Conservation (phyloP, 2,329 filamentous ascomycete genomes). For the Fusarium anguioides region DNA sequence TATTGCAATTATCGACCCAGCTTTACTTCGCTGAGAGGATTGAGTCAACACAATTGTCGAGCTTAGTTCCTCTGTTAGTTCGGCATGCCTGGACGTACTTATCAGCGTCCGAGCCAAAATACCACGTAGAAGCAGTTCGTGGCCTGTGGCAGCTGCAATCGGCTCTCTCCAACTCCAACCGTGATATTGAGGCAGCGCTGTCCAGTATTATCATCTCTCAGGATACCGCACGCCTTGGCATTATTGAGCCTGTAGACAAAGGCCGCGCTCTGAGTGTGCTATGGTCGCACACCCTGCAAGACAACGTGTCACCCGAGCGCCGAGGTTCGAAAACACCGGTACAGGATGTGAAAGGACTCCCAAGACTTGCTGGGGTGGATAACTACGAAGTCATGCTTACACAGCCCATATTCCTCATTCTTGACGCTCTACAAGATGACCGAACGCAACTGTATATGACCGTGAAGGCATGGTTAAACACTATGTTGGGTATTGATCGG, state of each 20-base stretch:
- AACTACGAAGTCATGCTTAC: conserved; percentile 80
- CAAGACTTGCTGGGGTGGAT: conserved; percentile 65
- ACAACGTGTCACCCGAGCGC: conserved; percentile 63
- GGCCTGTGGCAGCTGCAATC: conserved; percentile 87
- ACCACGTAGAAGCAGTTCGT: conserved; percentile 91
- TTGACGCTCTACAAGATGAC: conserved; percentile 81
- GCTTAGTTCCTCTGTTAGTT: conserved; percentile 75
- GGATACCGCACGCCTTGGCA: conserved; percentile 43
- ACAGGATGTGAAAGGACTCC: conserved; percentile 48
- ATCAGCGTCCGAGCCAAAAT: conserved; percentile 85
- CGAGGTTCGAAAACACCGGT: conserved; percentile 59
- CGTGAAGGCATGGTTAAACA: conserved; percentile 83
- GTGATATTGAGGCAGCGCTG: conserved; percentile 84
- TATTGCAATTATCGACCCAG: conserved; percentile 67
- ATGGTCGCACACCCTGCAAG: conserved; percentile 83
- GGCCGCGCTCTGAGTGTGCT: conserved; percentile 78
- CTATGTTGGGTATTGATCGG: conserved; percentile 71
- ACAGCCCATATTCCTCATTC: conserved; percentile 81
- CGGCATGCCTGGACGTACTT: conserved; percentile 82
- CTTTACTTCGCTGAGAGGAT: conserved; percentile 67
- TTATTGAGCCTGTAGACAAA: conserved; percentile 63
- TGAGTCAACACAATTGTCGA: conserved; percentile 63
- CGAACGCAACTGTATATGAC: conserved; percentile 80
- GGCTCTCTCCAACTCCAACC: conserved; percentile 72
- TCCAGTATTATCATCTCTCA: conserved; percentile 73